A percentile compares a stretch with the other conserved stretches of the same genome.
Conservation (phyloP, 2,329 filamentous ascomycete species). For the Cladosporium sphaerospermum region DNA sequence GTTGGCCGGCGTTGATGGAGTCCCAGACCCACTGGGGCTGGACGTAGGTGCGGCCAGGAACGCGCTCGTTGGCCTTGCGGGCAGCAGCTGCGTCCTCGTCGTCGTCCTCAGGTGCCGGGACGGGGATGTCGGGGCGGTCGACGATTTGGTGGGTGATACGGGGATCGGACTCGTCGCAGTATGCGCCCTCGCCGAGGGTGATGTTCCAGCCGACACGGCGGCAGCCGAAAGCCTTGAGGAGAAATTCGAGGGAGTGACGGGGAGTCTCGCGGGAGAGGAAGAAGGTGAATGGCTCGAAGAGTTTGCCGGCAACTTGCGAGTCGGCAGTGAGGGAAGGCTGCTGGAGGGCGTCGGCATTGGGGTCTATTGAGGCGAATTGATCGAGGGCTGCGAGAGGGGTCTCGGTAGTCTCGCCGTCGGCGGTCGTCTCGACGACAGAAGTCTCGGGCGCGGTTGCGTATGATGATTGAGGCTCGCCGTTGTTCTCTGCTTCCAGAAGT, state of each 20-base stretch:
- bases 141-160: slow-evolving; percentile 95
- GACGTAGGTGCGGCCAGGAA: slow-evolving; percentile 87
- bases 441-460: slow-evolving; percentile 30
- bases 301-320: slow-evolving; percentile 57
- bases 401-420: slow-evolving; percentile 22
- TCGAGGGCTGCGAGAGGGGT: slow-evolving; percentile 56
- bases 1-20: slow-evolving; percentile 82
- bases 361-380: slow-evolving; percentile 79
- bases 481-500: slow-evolving; percentile 26
- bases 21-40: slow-evolving; percentile 99
- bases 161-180: slow-evolving; percentile 80
- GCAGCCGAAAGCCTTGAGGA: slow-evolving; percentile 89
- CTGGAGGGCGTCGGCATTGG: slow-evolving; percentile 76
- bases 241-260: slow-evolving; percentile 81
- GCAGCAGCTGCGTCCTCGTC: slow-evolving; percentile 49
- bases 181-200: slow-evolving; percentile 84
- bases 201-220: slow-evolving; percentile 93
- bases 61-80: slow-evolving; percentile 53
- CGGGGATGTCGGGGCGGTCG: slow-evolving; percentile 68
- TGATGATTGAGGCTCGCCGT: slow-evolving; percentile 14
- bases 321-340: slow-evolving; percentile 64
- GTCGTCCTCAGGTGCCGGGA: slow-evolving; percentile 38
- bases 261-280: slow-evolving; percentile 93
- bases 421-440: slow-evolving; percentile 28
- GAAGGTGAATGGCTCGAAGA: slow-evolving; percentile 86